Percentiles rank a stretch among this genome's conserved stretches.
phyloP scores from a whole-genome alignment of 495 filamentous ascomycete species.

The Neurospora pannonica region DNA sequence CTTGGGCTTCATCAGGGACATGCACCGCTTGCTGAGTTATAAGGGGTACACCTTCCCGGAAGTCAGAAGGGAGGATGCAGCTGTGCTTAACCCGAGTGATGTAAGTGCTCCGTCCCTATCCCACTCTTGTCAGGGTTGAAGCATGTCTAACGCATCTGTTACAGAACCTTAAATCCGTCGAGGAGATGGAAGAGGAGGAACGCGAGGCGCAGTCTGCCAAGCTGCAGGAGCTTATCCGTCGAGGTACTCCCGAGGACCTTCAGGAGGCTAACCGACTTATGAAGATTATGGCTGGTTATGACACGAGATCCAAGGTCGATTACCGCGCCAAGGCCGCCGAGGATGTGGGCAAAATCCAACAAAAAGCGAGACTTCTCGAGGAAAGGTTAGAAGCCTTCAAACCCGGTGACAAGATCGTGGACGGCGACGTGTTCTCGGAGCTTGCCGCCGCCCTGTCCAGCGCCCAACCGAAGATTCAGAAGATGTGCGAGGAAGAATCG shows the following conservation, averaged over 20 bases:
- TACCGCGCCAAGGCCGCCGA: slow-evolving; percentile 96
- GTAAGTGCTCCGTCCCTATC: slow-evolving; percentile 42
- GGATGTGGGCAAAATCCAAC: slow-evolving; percentile 85
- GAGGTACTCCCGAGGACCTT: slow-evolving; percentile 82
- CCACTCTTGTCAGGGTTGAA: not conserved
- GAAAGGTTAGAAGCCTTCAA: slow-evolving; percentile 83
- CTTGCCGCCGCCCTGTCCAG: slow-evolving; percentile 84
- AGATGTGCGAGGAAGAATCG: slow-evolving; percentile 98
- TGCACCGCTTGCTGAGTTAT: slow-evolving; percentile 91
- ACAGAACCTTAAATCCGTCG: slow-evolving; percentile 88
- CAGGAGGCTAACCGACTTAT: slow-evolving; percentile 95
- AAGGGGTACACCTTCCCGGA: slow-evolving; percentile 96
- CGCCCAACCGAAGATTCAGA: slow-evolving; percentile 96
- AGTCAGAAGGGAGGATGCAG: slow-evolving; percentile 84
- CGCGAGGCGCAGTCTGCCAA: slow-evolving; percentile 91
- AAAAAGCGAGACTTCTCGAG: slow-evolving; percentile 84
- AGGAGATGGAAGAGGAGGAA: slow-evolving; percentile 99
- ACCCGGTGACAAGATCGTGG: slow-evolving; percentile 69
- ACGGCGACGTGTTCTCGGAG: slow-evolving; percentile 95
- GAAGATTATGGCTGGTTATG: slow-evolving; percentile 98
- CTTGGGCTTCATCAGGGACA: slow-evolving; percentile 90
- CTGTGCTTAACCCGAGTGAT: slow-evolving; percentile 94
- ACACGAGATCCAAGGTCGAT: slow-evolving; percentile 89
- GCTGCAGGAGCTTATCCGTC: slow-evolving; percentile 88
- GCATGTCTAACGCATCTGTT: not conserved